Evolutionary conservation across 306 rosid genomes (phyloP), one percentile per base, ranked within the genome.

Genomic region (Comarum palustre): DNA sequence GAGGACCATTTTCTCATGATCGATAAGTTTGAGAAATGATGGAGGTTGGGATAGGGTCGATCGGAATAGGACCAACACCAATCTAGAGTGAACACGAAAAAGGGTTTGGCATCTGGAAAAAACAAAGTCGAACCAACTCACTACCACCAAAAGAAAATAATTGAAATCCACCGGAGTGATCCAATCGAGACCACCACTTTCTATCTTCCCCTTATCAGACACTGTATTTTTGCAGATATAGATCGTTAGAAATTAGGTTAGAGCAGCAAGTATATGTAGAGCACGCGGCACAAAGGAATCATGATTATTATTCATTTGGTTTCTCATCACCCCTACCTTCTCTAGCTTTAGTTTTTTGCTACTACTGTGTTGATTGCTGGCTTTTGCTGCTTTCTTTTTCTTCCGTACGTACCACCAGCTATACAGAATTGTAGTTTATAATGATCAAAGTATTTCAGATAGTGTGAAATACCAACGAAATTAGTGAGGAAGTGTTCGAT

Each of bases 1-100:
- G n/a, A 14, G 66, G 66, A 60, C 66, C 66, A 60, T 6, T 15
- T 60, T 16, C 66, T 31, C 41, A 60, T 60, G 66, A 60, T 59
- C 41, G 65, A 59, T 29, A 29, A 29, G 65, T 59, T 27, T 13
- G 39, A 25, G 1, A 12, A 10, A 55, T 57, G 19, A 57, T 12
- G 59, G 20, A 0, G 27, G 63, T 27, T 11, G 2, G 36, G 63
- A 57, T 57, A 25, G 63, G 63, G 13, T 57, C 4, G 5, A 25
- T 57, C 1, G 6, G 58, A 12, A 25, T 10, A 57, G 19, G 65
- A 29, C 41, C 20, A 60, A 12, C 41, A 60, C 66, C 13, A 60
- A 60, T 12, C 41, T n/a, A 29, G 31, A 6, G 66, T 15, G 41
- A 60, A 60, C 66, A 60, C 42, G 12, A 60, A 15, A 29, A 60